phyloP scores from a whole-genome alignment of 139 green algal species.

The Picochlorum sp. region DNA sequence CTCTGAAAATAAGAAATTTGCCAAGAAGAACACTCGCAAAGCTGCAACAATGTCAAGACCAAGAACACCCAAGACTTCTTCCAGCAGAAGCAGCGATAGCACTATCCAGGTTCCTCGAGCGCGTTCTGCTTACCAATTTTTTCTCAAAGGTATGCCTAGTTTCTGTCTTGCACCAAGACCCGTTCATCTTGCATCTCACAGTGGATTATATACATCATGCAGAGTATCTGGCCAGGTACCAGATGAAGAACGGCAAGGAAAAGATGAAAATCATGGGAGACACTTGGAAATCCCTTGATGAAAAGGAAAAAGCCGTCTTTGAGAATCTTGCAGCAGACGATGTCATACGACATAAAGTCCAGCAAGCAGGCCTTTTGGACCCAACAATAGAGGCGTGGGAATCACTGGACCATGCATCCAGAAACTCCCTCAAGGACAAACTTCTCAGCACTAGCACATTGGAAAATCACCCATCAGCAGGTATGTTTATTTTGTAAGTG shows the following conservation, averaged over 20 bases:
- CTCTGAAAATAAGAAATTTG: too few species aligned
- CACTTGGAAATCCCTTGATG: slow-evolving; percentile 1
- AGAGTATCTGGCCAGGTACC: slow-evolving; percentile 8
- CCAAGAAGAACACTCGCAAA: too few species aligned
- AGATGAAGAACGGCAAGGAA: background rate
- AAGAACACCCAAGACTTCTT: background rate
- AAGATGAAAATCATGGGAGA: slow-evolving; percentile 7
- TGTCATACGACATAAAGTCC: background rate
- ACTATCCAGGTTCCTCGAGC: background rate
- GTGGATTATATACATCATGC: background rate
- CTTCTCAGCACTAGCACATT: too few species aligned
- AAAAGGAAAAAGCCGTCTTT: background rate
- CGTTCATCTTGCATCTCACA: background rate
- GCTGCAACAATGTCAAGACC: too few species aligned
- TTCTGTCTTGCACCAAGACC: too few species aligned
- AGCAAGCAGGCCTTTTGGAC: slow-evolving; percentile 1
- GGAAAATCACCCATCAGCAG: too few species aligned
- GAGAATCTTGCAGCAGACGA: background rate
- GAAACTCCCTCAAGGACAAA: too few species aligned
- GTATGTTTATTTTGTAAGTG: too few species aligned
- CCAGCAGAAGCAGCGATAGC: background rate
- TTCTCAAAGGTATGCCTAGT: background rate
- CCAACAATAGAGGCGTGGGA: background rate
- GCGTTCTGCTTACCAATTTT: slow-evolving; percentile 12
- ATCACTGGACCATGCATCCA: background rate